These are phyloP conservation scores for Cladosporium phlei DNA, from an alignment of 2,329 filamentous ascomycete species.

Conservation along the genomic window DNA sequence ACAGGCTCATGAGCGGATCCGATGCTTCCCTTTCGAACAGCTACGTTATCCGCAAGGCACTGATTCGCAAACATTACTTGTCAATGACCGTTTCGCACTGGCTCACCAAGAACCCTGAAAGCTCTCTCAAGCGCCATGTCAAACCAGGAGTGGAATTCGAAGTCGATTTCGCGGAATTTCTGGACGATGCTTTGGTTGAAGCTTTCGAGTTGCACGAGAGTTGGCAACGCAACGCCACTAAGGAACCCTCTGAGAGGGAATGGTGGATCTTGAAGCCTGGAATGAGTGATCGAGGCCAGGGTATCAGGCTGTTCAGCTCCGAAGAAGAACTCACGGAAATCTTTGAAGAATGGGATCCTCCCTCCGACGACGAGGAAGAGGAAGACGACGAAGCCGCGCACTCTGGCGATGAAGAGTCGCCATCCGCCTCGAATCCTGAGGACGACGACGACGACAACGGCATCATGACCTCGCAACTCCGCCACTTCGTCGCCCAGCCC, in stretches of 20 bases:
- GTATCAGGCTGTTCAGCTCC: slow-evolving; percentile 81
- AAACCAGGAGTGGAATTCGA: slow-evolving; percentile 82
- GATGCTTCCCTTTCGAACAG: slow-evolving; percentile 69
- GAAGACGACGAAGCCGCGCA: slow-evolving; percentile 36
- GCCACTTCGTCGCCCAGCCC: slow-evolving; percentile 92
- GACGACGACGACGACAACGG: slow-evolving; percentile 45
- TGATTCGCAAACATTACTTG: slow-evolving; percentile 94
- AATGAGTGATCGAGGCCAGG: slow-evolving; percentile 95
- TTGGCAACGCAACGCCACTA: slow-evolving; percentile 61
- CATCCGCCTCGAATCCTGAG: slow-evolving; percentile 18
- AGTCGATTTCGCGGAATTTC: slow-evolving; percentile 91
- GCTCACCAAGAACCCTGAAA: slow-evolving; percentile 75
- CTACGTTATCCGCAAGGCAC: slow-evolving; percentile 91
- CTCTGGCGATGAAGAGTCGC: slow-evolving; percentile 24
- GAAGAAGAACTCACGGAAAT: slow-evolving; percentile 79
- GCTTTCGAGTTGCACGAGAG: slow-evolving; percentile 76
- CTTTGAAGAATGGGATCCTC: slow-evolving; percentile 87
- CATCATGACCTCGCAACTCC: slow-evolving; percentile 82
- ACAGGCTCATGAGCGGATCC: slow-evolving; percentile 61
- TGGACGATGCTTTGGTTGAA: slow-evolving; percentile 88
- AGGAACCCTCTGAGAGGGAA: slow-evolving; percentile 43
- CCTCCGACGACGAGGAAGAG: slow-evolving; percentile 62
- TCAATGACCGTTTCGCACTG: slow-evolving; percentile 78
- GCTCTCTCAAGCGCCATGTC: slow-evolving; percentile 64
- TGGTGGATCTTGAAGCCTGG: slow-evolving; percentile 99